Percentiles rank a stretch among this genome's conserved stretches.
These are phyloP conservation scores for Thuja plicata DNA, from an alignment of 83 land plant species.

Conservation along the genomic window DNA sequence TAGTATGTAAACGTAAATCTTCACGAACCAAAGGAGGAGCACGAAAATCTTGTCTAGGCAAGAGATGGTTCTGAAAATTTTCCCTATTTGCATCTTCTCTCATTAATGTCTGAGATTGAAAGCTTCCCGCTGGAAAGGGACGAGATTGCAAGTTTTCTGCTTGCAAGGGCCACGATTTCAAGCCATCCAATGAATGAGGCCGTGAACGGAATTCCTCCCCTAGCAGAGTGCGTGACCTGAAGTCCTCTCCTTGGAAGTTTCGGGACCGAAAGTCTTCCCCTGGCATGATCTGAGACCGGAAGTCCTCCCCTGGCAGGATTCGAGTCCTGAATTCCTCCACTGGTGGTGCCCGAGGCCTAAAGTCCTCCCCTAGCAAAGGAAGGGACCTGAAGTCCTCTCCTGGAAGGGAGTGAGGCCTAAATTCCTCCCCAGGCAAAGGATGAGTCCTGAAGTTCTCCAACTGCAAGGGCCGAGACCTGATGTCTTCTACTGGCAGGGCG, in stretches of 20 bases:
- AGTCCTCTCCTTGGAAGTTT: neutral
- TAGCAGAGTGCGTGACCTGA: neutral
- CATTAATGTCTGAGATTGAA: neutral
- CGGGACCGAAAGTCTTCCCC: neutral
- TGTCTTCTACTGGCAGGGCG: too few species aligned
- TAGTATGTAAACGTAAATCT: neutral
- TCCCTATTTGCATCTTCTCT: constrained; percentile 11
- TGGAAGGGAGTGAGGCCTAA: neutral
- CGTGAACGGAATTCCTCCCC: neutral
- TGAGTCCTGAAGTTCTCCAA: neutral
- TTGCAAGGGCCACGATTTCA: neutral
- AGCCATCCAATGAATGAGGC: neutral
- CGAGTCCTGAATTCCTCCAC: neutral
- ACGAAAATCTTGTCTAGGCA: constrained; percentile 9
- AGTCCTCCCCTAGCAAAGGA: neutral
- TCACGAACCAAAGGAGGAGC: constrained; percentile 6
- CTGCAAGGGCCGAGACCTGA: neutral
- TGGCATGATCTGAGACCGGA: neutral
- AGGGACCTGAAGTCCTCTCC: neutral
- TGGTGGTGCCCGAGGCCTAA: neutral
- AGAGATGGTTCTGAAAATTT: constrained; percentile 4
- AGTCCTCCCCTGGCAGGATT: neutral
- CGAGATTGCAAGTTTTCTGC: neutral
- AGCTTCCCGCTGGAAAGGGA: neutral
- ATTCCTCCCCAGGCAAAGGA: neutral